phyloP scores from a whole-genome alignment of 108 stramenopile species.

The Schizochytrium sp. region DNA sequence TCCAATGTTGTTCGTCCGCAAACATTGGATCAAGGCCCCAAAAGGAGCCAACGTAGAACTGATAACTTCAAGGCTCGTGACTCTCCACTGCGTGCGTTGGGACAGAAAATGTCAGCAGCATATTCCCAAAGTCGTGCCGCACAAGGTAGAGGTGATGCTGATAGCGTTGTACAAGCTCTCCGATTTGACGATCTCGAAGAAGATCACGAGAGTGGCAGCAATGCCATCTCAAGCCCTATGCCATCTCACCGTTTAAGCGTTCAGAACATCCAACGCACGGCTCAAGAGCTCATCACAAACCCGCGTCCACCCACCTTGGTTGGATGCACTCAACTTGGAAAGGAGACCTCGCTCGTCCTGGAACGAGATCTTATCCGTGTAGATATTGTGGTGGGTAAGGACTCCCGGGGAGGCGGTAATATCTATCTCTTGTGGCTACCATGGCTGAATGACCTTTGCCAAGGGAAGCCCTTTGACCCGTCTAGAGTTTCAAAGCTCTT shows the following conservation, averaged over 20 bases:
- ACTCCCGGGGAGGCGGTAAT: background rate
- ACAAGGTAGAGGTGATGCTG: too few species aligned
- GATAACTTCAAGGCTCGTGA: too few species aligned
- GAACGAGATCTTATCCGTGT: background rate
- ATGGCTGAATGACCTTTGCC: background rate
- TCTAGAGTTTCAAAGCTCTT: background rate
- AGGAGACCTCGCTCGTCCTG: background rate
- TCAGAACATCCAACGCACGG: background rate
- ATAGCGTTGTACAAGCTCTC: too few species aligned
- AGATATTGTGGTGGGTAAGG: background rate
- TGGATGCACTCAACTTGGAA: background rate
- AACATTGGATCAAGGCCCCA: too few species aligned
- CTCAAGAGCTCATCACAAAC: background rate
- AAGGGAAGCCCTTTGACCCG: background rate
- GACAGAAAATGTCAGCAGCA: too few species aligned
- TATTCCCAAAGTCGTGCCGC: too few species aligned
- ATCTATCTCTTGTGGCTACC: background rate
- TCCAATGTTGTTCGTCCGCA: background rate
- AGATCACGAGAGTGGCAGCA: background rate
- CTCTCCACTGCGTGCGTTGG: too few species aligned
- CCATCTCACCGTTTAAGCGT: background rate
- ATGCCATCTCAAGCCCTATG: background rate
- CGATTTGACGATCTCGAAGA: background rate
- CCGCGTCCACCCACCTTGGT: background rate
- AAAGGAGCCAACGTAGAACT: too few species aligned